Conservation (phyloP, 139 green algal genomes). For the Nannochloris sp. region DNA sequence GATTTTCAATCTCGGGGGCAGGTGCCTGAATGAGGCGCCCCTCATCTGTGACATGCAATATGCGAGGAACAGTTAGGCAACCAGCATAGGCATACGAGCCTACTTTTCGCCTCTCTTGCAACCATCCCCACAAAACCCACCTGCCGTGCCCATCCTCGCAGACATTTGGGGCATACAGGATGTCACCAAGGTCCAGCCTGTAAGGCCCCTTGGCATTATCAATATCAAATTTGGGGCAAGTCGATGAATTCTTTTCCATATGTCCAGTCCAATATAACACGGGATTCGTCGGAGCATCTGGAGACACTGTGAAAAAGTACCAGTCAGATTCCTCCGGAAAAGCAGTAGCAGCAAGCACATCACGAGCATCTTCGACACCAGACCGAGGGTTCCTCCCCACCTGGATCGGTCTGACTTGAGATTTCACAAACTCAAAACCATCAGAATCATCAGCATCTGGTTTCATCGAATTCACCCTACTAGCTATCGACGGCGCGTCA, state of each 20-base stretch:
- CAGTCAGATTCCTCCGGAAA: conserved; percentile 8
- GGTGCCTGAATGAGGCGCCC: conserved; percentile 36
- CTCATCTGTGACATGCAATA: conserved; percentile 41
- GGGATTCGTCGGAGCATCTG: conserved; percentile 48
- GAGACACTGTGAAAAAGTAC: conserved; percentile 39
- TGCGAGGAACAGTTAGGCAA: conserved; percentile 64
- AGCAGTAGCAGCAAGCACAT: too few relatives aligned
- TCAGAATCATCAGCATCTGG: too few relatives aligned
- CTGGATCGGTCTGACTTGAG: too few relatives aligned
- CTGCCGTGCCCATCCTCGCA: conserved; percentile 49
- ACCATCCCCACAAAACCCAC: conserved; percentile 72
- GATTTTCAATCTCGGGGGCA: conserved; percentile 24
- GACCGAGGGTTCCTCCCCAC: too few relatives aligned
- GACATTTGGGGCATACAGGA: conserved; percentile 57
- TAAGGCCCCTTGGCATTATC: conserved; percentile 34
- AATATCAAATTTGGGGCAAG: conserved; percentile 24
- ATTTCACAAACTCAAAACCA: too few relatives aligned
- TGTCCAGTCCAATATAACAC: conserved; percentile 46
- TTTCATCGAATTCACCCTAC: too few relatives aligned
- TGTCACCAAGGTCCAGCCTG: conserved; percentile 46
- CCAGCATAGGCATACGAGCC: conserved; percentile 67
- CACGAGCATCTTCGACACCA: too few relatives aligned
- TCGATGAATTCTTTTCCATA: not conserved
- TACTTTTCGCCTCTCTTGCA: conserved; percentile 67
- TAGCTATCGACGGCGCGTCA: too few relatives aligned